Conservation (phyloP, 2,329 filamentous ascomycete genomes). For the Stemphylium lycopersici region DNA sequence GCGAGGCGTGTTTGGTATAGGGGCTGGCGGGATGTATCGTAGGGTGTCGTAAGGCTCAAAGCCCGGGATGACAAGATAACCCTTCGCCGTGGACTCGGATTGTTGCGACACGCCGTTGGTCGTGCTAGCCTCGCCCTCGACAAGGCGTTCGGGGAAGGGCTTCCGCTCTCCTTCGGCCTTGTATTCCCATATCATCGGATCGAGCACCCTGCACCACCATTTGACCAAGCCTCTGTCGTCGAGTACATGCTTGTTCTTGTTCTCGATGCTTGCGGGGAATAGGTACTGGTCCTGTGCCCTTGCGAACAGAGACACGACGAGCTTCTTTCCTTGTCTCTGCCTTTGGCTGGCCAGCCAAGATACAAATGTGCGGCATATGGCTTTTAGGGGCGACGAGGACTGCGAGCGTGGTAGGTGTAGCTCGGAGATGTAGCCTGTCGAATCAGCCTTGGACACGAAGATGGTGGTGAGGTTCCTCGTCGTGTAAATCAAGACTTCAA, state of each 20-base stretch:
- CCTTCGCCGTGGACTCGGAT: constrained; percentile 60
- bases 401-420: constrained; percentile 59
- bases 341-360: constrained; percentile 73
- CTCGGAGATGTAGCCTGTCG: constrained; percentile 81
- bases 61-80: constrained; percentile 86
- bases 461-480: constrained; percentile 81
- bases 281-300: constrained; percentile 92
- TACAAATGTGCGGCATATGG: constrained; percentile 77
- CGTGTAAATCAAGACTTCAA: constrained; percentile 86
- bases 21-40: constrained; percentile 72
- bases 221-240: constrained; percentile 88
- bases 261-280: constrained; percentile 89
- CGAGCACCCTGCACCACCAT: constrained; percentile 93
- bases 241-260: constrained; percentile 84
- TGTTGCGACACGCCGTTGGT: constrained; percentile 20
- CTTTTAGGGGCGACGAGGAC: constrained; percentile 72
- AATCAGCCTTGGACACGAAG: constrained; percentile 97
- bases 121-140: constrained; percentile 32
- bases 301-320: constrained; percentile 89
- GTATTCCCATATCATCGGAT: constrained; percentile 70
- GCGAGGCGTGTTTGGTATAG: constrained; percentile 48
- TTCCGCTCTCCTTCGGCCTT: constrained; percentile 50
- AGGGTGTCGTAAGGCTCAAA: constrained; percentile 80
- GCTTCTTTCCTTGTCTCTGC: constrained; percentile 67
- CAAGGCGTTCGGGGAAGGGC: constrained; percentile 38